Evolutionary conservation across 2,329 filamentous ascomycete genomes (phyloP).

Genomic region (Exophiala viscosa): DNA sequence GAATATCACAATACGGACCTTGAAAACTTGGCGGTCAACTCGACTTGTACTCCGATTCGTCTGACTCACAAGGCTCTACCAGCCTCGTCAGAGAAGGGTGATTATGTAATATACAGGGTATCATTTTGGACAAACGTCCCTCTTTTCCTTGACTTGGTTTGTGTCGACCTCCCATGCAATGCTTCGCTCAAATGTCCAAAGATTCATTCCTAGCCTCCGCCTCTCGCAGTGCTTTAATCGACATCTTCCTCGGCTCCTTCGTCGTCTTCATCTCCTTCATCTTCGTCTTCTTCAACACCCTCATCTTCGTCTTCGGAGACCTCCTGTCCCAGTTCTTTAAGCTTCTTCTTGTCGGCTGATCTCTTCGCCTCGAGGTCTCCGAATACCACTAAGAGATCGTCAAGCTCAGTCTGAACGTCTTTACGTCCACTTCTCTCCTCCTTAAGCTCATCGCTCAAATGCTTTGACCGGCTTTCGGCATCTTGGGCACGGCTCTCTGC

Average conservation of each 20-base stretch:
- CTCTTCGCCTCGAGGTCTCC: conserved; percentile 75
- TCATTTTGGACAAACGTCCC: conserved; percentile 8
- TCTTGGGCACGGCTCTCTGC: conserved; percentile 39
- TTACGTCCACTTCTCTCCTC: conserved; percentile 60
- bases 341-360: conserved; percentile 64
- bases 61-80: not conserved
- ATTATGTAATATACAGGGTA: conserved; percentile 13
- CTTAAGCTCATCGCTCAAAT: conserved; percentile 31
- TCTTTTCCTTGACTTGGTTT: conserved; percentile 3
- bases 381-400: conserved; percentile 78
- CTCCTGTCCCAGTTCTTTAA: conserved; percentile 63
- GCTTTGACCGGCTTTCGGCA: conserved; percentile 26
- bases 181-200: too few relatives aligned
- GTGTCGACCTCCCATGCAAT: too few relatives aligned
- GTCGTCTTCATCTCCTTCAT: conserved; percentile 47
- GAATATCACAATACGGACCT: not conserved
- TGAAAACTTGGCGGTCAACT: conserved; percentile 3
- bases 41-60: not conserved
- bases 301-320: conserved; percentile 76
- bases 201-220: too few relatives aligned
- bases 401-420: conserved; percentile 66
- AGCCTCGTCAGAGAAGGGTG: not conserved
- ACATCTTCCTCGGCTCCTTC: conserved; percentile 18
- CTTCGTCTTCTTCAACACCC: conserved; percentile 55
- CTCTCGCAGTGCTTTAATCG: conserved; percentile 18